phyloP scores from a whole-genome alignment of 768 basidiomycete genomes.

The Leccinum uliginosum region DNA sequence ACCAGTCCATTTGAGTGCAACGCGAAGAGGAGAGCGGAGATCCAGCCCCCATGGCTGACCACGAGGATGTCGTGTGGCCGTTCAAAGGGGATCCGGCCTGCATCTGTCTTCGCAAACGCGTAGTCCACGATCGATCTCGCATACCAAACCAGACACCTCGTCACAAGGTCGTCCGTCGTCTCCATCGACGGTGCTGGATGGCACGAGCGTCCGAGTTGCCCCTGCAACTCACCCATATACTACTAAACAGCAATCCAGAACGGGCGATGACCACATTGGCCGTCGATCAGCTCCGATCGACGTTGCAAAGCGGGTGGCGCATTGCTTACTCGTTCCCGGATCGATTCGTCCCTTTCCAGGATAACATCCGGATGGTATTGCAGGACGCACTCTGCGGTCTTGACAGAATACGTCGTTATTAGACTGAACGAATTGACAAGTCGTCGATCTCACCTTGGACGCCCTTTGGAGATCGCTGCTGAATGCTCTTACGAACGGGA shows the following conservation, averaged over 20 bases:
- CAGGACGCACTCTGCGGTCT: constrained; percentile 70
- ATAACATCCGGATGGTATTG: constrained; percentile 44
- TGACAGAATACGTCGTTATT: background rate
- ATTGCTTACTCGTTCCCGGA: constrained; percentile 62
- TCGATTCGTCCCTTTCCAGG: constrained; percentile 40
- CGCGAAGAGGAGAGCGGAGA: constrained; percentile 46
- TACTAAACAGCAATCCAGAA: constrained; percentile 21
- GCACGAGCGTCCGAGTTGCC: constrained; percentile 26
- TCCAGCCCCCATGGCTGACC: constrained; percentile 65
- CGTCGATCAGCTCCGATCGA: background rate
- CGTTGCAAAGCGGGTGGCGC: background rate
- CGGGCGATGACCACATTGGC: background rate
- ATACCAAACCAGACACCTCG: constrained; percentile 65
- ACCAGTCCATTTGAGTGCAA: constrained; percentile 42
- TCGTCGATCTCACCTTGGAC: constrained; percentile 44
- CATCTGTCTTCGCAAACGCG: constrained; percentile 14
- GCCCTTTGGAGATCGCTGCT: constrained; percentile 74
- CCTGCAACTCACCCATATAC: constrained; percentile 64
- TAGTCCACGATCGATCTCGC: constrained; percentile 37
- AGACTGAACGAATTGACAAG: background rate
- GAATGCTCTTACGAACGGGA: constrained; percentile 56
- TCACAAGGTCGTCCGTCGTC: constrained; percentile 34
- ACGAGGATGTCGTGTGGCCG: constrained; percentile 42
- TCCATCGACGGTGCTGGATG: constrained; percentile 24
- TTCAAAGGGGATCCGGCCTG: constrained; percentile 27